Base-by-base conservation (phyloP, 2,329 filamentous ascomycete genomes). In the Neodidymelliopsis sp. region DNA sequence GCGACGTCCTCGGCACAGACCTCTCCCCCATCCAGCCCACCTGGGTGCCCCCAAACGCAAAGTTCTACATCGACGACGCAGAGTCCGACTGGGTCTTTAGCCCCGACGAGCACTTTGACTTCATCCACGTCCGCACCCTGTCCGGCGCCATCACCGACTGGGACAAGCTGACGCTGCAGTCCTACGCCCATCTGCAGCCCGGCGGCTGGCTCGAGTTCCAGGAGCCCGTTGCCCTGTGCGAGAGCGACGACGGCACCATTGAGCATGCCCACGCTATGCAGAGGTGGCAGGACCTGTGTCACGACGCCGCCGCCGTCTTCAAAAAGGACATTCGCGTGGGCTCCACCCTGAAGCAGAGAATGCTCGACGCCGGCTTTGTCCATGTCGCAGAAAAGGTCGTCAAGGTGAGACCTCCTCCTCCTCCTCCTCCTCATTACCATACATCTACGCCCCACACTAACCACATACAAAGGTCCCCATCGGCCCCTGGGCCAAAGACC, bases 401-500 rank as follows among this genome's bases (percentile, higher is more conserved):
- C 22, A 71, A 73, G 62, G 69, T 67, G 37, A 27, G 20, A 20
- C 23, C 30, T 5, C 16, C 16, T 20, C 6, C 25, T 15, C 3
- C 16, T 13, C 18, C 6, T 22, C 18, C 3, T 4, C 11, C 25
- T 15, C 5, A 12, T 12, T 7, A 16, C 33, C 16, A 22, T 22
- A 6, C n/a, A 10, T 30, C 9, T 12, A 6, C n/a, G 9, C 25
- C 9, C 11, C 10, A 13, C 35, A 11, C 51, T 54, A 30, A 61
- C 36, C 27, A 23, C 20, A 4, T 8, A 9, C 28, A 7, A 10
- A 71, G 67, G 54, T 72, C 18, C 69, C 69, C 11, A 56, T 71
- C 18, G 69, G 68, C 11, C 62, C 67, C 1, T 81, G 79, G 79
- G 72, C 77, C 5, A 75, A 76, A 39, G 77, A 81, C 38, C 70